Evolutionary conservation across 78 protist species (phyloP).

Genomic region (Protostelium mycophagum): DNA sequence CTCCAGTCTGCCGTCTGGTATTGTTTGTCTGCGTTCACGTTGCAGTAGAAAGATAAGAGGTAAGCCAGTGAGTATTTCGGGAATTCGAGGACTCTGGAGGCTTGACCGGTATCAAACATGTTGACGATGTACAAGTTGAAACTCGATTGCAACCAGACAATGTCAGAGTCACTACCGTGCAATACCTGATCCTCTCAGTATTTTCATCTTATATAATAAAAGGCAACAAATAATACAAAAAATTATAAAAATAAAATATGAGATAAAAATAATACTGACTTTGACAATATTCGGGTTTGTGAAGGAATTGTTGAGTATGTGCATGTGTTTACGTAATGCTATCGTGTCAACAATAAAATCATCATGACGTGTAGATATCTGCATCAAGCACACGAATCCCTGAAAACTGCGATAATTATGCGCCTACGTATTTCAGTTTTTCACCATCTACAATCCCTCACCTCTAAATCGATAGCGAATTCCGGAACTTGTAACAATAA

Average conservation of each 20-base stretch:
- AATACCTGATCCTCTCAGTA: constrained; percentile 32
- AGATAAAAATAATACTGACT: constrained; percentile 20
- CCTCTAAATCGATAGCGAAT: constrained; percentile 92
- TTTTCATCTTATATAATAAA: background rate
- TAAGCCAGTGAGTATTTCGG: constrained; percentile 68
- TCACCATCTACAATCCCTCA: background rate
- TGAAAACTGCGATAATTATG: constrained; percentile 86
- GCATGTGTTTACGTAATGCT: constrained; percentile 66
- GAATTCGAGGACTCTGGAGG: constrained; percentile 65
- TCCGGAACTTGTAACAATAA: constrained; percentile 28
- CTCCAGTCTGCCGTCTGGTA: constrained; percentile 98
- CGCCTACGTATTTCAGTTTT: background rate
- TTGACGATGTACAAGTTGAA: constrained; percentile 96
- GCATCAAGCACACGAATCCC: constrained; percentile 97
- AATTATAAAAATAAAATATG: background rate
- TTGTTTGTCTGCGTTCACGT: constrained; percentile 80
- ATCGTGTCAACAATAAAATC: constrained; percentile 95
- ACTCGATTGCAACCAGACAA: constrained; percentile 93
- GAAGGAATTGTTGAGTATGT: constrained; percentile 49
- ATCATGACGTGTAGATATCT: constrained; percentile 78
- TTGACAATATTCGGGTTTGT: constrained; percentile 86
- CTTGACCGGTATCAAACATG: constrained; percentile 97
- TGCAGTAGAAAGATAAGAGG: constrained; percentile 65
- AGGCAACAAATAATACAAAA: background rate
- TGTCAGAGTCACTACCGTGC: constrained; percentile 89